phyloP scores from a whole-genome alignment of 495 filamentous ascomycete genomes.

The Astrocystis sublimbata region DNA sequence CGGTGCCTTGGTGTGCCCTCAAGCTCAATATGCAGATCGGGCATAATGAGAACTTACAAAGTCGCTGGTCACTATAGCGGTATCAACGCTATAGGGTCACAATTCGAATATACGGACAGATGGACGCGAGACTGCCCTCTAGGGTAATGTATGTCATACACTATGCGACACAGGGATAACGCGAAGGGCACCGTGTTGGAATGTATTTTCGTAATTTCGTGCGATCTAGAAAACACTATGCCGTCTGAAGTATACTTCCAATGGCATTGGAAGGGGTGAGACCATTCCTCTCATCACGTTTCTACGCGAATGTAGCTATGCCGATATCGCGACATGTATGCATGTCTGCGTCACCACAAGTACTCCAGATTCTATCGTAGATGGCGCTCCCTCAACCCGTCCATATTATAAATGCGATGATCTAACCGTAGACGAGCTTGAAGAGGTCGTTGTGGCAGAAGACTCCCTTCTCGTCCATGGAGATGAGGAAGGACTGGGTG shows the following conservation, averaged over 20 bases:
- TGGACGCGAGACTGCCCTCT: too few species aligned
- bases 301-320: slow-evolving; percentile 4
- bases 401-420: neutral
- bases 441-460: slow-evolving; percentile 91
- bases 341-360: neutral
- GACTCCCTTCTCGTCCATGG: slow-evolving; percentile 62
- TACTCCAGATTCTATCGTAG: neutral
- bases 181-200: neutral
- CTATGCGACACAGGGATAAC: too few species aligned
- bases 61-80: too few species aligned
- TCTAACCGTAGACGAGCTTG: slow-evolving; percentile 67
- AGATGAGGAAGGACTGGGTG: slow-evolving; percentile 78
- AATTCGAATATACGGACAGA: too few species aligned
- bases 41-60: too few species aligned
- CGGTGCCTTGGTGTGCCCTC: too few species aligned
- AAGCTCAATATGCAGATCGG: too few species aligned
- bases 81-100: too few species aligned
- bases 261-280: neutral
- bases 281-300: neutral
- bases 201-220: slow-evolving; percentile 6
- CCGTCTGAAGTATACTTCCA: slow-evolving; percentile 29
- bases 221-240: slow-evolving; percentile 44
- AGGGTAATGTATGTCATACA: too few species aligned
- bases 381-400: too few species aligned
- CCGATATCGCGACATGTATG: neutral